A percentile compares a stretch with the other conserved stretches of the same genome.
Evolutionary conservation across 805 yeast genomes (phyloP).

Genomic region (Suhomyces vadensis): DNA sequence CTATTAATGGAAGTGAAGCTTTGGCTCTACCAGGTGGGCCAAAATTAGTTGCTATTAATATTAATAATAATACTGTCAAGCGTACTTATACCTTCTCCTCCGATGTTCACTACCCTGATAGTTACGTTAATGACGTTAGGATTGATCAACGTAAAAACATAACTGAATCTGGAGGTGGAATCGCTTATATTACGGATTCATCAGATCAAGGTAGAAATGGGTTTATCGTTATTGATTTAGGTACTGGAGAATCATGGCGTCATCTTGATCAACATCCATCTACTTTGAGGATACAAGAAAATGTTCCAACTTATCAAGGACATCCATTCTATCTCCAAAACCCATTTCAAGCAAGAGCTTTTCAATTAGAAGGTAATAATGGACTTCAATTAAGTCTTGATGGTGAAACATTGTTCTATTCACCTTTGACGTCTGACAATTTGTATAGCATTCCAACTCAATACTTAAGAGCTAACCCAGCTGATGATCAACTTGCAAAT

Average conservation of each 20-base stretch:
- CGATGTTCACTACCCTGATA: slow-evolving; percentile 2
- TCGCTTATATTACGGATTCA: background rate
- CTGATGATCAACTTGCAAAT: background rate
- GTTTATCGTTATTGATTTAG: background rate
- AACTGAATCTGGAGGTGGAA: background rate
- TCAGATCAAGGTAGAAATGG: slow-evolving; percentile 5
- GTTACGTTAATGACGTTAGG: slow-evolving; percentile 3
- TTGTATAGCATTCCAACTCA: slow-evolving; percentile 1
- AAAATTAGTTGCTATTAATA: slow-evolving; percentile 1
- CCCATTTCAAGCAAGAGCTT: background rate
- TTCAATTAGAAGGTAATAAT: slow-evolving; percentile 1
- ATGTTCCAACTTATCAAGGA: slow-evolving; percentile 2
- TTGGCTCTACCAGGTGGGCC: slow-evolving; percentile 4
- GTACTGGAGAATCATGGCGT: slow-evolving; percentile 5
- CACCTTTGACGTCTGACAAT: background rate
- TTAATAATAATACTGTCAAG: background rate
- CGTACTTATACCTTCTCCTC: slow-evolving; percentile 4
- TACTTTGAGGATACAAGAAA: background rate
- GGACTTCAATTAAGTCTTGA: slow-evolving; percentile 3
- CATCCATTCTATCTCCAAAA: background rate
- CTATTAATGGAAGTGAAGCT: slow-evolving; percentile 3
- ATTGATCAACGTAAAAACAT: slow-evolving; percentile 4
- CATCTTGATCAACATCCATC: slow-evolving; percentile 6
- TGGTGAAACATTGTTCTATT: slow-evolving; percentile 3
- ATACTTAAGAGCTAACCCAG: background rate